phyloP scores from a whole-genome alignment of 495 filamentous ascomycete genomes.

The Neurospora tetraspora region DNA sequence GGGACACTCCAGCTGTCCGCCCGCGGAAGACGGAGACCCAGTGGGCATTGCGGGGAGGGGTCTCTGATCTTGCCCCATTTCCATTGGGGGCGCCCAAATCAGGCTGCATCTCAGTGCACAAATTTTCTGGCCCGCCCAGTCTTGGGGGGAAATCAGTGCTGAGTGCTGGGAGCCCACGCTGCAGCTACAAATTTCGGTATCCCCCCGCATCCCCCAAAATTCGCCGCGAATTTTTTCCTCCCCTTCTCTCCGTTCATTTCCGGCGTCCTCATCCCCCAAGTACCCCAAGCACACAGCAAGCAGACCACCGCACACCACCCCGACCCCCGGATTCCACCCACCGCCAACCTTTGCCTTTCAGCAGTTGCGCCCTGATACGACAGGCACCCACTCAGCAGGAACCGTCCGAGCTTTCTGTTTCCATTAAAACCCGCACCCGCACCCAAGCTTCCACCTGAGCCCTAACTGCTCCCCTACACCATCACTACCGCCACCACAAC shows the following conservation, averaged over 20 bases:
- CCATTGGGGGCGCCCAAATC: constrained; percentile 11
- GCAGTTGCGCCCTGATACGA: constrained; percentile 9
- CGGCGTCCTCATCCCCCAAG: constrained; percentile 3
- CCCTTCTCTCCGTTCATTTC: constrained; percentile 25
- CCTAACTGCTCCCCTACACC: constrained; percentile 8
- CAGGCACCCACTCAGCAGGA: neutral
- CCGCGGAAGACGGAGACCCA: neutral
- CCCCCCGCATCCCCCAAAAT: constrained; percentile 23
- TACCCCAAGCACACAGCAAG: neutral
- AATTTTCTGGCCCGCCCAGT: constrained; percentile 18
- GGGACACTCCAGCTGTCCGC: neutral
- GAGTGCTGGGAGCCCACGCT: constrained; percentile 9
- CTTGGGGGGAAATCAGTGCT: constrained; percentile 25
- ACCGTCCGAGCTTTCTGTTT: neutral
- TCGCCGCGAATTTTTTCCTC: constrained; percentile 23
- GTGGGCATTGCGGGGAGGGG: neutral
- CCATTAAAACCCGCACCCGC: neutral
- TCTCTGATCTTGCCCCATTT: constrained; percentile 10
- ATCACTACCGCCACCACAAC: constrained; percentile 13
- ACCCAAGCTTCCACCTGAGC: neutral
- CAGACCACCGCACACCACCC: neutral
- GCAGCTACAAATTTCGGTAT: constrained; percentile 23
- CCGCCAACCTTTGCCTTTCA: constrained; percentile 4
- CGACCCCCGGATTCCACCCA: neutral
- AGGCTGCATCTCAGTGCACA: constrained; percentile 12